Base-by-base conservation (phyloP, 768 basidiomycete species). In the Hebeloma cylindrosporum region DNA sequence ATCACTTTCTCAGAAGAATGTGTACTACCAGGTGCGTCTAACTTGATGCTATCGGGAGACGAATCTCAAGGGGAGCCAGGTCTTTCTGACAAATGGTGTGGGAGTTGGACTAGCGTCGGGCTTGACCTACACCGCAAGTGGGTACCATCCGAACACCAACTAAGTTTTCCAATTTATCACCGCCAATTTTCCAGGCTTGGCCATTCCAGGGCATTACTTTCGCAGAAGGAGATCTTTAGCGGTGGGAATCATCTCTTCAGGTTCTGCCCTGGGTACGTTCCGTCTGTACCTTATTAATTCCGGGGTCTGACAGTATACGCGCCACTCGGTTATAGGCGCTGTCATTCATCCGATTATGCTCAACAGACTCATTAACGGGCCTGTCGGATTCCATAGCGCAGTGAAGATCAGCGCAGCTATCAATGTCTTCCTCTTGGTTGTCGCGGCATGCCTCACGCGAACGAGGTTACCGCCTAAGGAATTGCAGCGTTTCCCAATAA, bases 301-400 rank as follows among this genome's bases (percentile, higher is more conserved):
- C 22, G 22, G 33, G 33, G 22, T 18, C 18, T 29, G 8, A 29
- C 28, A 29, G 7, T 29, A 8, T 29, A 8, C 7, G 18, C 32
- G n/a, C 5, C n/a, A 33, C n/a, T 33, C n/a, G n/a, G n/a, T 33
- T 33, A n/a, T 37, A 64, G 80, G 82, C 5, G 75, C 78, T 17
- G 67, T 78, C 16, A 41, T 81, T 3, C 78, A 80, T 44, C 78
- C 79, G 0, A 78, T 82, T 53, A 71, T 82, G 69, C 60, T 85
- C 25, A 83, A 84, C 53, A 68, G 70, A 32, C 60, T 71, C 3
- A 67, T 72, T 33, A 54, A 62, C 46, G 57, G 65, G 6, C 47
- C 47, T 0, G 38, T 70, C n/a, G 71, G 71, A 8, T 74, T 73
- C 47, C 63, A 67, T 31, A 65, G 65, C 11, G 66, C 65, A 3